Conservation (phyloP, 495 filamentous ascomycete species). For the Annulohypoxylon stygium region DNA sequence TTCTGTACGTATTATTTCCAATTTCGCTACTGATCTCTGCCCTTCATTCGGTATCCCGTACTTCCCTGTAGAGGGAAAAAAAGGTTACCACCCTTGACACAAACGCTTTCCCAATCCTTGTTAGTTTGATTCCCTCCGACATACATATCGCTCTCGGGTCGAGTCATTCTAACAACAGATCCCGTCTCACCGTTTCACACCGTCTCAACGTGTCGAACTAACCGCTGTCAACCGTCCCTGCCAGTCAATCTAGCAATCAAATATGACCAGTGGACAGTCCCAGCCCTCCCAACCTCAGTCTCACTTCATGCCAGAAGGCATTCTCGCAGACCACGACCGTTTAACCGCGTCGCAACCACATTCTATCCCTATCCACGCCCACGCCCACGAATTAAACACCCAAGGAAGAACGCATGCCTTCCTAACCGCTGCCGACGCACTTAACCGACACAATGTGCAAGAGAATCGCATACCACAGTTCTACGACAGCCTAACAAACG, state of each 20-base stretch:
- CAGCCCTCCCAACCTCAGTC: constrained; percentile 44
- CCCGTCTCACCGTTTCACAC: constrained; percentile 44
- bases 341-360: constrained; percentile 30
- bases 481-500: constrained; percentile 34
- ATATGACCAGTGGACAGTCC: constrained; percentile 38
- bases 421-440: constrained; percentile 42
- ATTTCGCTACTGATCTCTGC: constrained; percentile 3
- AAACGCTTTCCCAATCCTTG: constrained; percentile 48
- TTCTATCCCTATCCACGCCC: constrained; percentile 17
- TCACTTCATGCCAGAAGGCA: constrained; percentile 36
- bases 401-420: constrained; percentile 28
- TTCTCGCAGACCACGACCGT: constrained; percentile 37
- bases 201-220: constrained; percentile 39
- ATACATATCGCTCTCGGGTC: constrained; percentile 32
- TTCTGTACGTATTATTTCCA: constrained; percentile 28
- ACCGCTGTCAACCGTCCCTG: constrained; percentile 34
- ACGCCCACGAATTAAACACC: constrained; percentile 24
- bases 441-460: constrained; percentile 45
- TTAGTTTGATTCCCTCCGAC: constrained; percentile 30
- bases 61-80: constrained; percentile 33
- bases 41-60: constrained; percentile 36
- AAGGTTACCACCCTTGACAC: constrained; percentile 32
- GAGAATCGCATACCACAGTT: constrained; percentile 33
- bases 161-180: constrained; percentile 45
- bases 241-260: constrained; percentile 34